These are phyloP conservation scores for Candida labiduridarum DNA, from an alignment of 1,139 yeast species.

Conservation along the genomic window DNA sequence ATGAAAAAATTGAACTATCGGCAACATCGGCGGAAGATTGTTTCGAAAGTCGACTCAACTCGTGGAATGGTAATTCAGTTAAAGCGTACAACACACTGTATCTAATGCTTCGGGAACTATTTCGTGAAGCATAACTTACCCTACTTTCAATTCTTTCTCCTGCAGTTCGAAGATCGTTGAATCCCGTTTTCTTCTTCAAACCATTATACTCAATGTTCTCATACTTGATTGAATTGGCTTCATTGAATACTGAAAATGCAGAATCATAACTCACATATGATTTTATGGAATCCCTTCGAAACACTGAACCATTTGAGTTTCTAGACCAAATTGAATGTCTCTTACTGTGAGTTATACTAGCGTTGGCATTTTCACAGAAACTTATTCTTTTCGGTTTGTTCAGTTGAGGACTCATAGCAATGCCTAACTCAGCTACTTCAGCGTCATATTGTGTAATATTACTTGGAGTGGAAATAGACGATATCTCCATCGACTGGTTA, in stretches of 20 bases:
- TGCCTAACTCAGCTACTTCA: slow-evolving; percentile 48
- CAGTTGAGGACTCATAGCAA: slow-evolving; percentile 45
- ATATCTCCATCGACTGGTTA: slow-evolving; percentile 24
- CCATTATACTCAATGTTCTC: slow-evolving; percentile 17
- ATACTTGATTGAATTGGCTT: slow-evolving; percentile 18
- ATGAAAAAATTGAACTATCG: slow-evolving; percentile 42
- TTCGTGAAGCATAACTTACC: slow-evolving; percentile 5
- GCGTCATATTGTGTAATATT: slow-evolving; percentile 45
- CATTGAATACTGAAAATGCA: slow-evolving; percentile 45
- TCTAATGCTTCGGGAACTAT: slow-evolving; percentile 30
- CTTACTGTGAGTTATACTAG: slow-evolving; percentile 16
- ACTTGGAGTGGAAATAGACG: slow-evolving; percentile 44
- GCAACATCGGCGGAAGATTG: slow-evolving; percentile 26
- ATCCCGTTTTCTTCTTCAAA: slow-evolving; percentile 42
- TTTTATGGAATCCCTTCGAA: slow-evolving; percentile 42
- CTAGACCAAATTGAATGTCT: slow-evolving; percentile 25
- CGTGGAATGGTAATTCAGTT: slow-evolving; percentile 45
- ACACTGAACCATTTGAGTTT: slow-evolving; percentile 25
- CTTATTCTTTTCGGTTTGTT: slow-evolving; percentile 26
- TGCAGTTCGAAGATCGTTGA: slow-evolving; percentile 34
- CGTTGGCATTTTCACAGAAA: slow-evolving; percentile 23
- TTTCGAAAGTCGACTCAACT: slow-evolving; percentile 14
- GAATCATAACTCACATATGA: slow-evolving; percentile 62
- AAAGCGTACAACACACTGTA: slow-evolving; percentile 44
- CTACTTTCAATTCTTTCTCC: neutral